Evolutionary conservation across 106 monocot species (phyloP), one percentile per base, ranked within the genome.

Genomic region (Dioscorea alata): DNA sequence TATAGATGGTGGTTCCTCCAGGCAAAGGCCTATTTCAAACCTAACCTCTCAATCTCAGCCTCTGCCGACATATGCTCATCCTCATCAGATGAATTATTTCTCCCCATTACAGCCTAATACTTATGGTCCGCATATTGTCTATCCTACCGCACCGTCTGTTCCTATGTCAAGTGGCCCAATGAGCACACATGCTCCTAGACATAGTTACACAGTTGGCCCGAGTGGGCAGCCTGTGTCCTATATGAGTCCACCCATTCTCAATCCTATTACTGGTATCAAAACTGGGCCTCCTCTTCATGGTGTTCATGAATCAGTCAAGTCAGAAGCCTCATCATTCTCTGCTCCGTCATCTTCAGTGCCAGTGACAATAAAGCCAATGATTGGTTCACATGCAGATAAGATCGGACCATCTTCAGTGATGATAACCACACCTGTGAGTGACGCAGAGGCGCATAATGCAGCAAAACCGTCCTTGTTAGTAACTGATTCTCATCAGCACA

Each of bases 131-230:
- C 19, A 4, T 21, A 73, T 78, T 23, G 85, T 72, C 57, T 83
- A 73, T 49, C 58, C 79, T 59, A 69, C 80, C 12, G 13, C 84
- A 50, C 51, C 62, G 65, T 69, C 81, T 73, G 35, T 74, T 68
- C 76, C 80, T 53, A 24, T 75, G 13, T 62, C 82, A 23, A 80
- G 82, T 58, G 63, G 66, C 50, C 88, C 86, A 73, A 70, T 88
- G 79, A 77, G 74, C 19, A 73, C 83, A 67, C 86, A 86, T 56
- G 60, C 75, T 67, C 69, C 89, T 23, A 82, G 76, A 62, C 87
- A 73, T 83, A 76, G 77, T 60, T 88, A 80, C 71, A 66, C 86
- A 61, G 75, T 80, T 59, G 68, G 76, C 23, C 91, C 80, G 69
- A 69, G 54, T 69, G 86, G 84, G 15, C 78, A 79, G 52, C 4